Evolutionary conservation across 495 filamentous ascomycete species (phyloP).

Genomic region (Elaphomyces granulatus): DNA sequence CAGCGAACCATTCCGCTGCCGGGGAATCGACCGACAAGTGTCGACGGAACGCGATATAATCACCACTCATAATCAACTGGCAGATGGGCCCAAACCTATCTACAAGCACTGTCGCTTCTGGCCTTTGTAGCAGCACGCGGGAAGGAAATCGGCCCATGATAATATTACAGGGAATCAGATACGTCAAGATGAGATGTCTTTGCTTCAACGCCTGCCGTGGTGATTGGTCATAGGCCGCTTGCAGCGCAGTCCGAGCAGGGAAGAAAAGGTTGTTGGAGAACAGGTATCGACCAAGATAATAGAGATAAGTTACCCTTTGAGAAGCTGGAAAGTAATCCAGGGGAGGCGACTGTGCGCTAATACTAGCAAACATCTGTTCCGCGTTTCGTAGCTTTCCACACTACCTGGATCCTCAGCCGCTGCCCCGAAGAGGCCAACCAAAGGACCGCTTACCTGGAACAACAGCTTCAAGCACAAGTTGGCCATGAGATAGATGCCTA

Average conservation of each 20-base stretch:
- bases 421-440: neutral
- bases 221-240: slow-evolving; percentile 68
- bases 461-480: slow-evolving; percentile 83
- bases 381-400: slow-evolving; percentile 48
- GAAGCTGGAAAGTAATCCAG: slow-evolving; percentile 68
- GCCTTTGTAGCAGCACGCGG: slow-evolving; percentile 43
- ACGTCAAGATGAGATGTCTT: slow-evolving; percentile 65
- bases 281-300: slow-evolving; percentile 83
- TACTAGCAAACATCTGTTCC: slow-evolving; percentile 79
- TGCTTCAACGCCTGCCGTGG: slow-evolving; percentile 52
- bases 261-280: slow-evolving; percentile 72
- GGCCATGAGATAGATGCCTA: slow-evolving; percentile 78
- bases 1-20: slow-evolving; percentile 53
- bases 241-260: slow-evolving; percentile 54
- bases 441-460: slow-evolving; percentile 74
- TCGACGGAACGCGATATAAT: slow-evolving; percentile 63
- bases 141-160: slow-evolving; percentile 78
- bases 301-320: slow-evolving; percentile 81
- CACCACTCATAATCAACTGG: slow-evolving; percentile 56
- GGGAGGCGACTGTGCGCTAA: slow-evolving; percentile 67
- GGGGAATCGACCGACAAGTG: slow-evolving; percentile 40
- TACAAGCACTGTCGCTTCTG: slow-evolving; percentile 56
- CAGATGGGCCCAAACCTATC: slow-evolving; percentile 63
- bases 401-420: slow-evolving; percentile 19
- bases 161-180: slow-evolving; percentile 70